Evolutionary conservation across 768 basidiomycete species (phyloP).

Genomic region (Crepidotus variabilis): DNA sequence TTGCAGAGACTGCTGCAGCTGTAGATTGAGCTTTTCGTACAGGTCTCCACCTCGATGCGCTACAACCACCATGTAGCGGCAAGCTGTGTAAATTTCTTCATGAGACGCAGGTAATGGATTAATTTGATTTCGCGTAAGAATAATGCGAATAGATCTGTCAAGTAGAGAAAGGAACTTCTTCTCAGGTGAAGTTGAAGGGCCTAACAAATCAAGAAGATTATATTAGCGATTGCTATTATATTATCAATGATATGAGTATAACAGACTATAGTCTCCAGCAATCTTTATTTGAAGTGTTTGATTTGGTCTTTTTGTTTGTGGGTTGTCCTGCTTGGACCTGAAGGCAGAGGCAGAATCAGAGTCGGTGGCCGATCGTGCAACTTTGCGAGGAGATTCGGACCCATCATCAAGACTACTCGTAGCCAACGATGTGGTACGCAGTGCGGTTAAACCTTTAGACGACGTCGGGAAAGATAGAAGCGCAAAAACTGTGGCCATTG

Average conservation of each 20-base stretch:
- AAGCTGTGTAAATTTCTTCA: conserved; percentile 54
- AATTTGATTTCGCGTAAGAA: conserved; percentile 33
- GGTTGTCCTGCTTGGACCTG: conserved; percentile 38
- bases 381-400: conserved; percentile 62
- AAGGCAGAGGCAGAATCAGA: conserved; percentile 66
- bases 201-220: neutral
- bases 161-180: conserved; percentile 28
- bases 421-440: conserved; percentile 34
- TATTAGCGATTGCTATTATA: too few species aligned
- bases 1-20: conserved; percentile 54
- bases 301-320: conserved; percentile 16
- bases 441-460: conserved; percentile 45
- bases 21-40: conserved; percentile 52
- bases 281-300: conserved; percentile 48
- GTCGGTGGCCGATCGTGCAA: conserved; percentile 60
- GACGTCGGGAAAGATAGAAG: conserved; percentile 47
- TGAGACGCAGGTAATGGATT: conserved; percentile 44
- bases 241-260: too few species aligned
- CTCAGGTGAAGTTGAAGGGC: conserved; percentile 19
- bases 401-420: conserved; percentile 31
- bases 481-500: conserved; percentile 35
- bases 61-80: conserved; percentile 51
- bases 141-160: conserved; percentile 31
- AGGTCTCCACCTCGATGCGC: conserved; percentile 52
- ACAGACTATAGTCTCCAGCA: conserved; percentile 37